Base-by-base conservation (phyloP, 164 flowering plant genomes). In the Chimonanthus salicifolius region DNA sequence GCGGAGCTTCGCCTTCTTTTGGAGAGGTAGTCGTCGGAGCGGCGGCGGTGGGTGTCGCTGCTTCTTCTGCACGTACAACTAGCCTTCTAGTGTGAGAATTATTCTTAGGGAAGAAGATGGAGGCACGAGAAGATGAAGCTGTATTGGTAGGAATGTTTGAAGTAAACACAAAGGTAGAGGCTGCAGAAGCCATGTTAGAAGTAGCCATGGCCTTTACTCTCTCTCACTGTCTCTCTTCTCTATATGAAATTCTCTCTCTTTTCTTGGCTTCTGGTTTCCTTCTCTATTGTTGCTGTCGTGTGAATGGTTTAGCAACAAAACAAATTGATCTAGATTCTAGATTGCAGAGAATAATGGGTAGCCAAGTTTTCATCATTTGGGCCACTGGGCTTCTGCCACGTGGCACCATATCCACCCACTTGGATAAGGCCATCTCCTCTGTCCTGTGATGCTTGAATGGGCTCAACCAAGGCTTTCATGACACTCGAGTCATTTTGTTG, bases 121-220 rank as follows among this genome's bases (percentile, higher is more conserved):
- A 49, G 75, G 62, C 78, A 63, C 79, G 75, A 0, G 89, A 68
- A 74, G 78, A 76, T n/a, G 86, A 45, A 76, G 49, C 50, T 18
- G 81, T 68, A 76, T 46, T 79, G 54, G 83, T 45, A 15, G 83
- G 58, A 67, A 76, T 74, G 58, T 67, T 84, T 1, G 91, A 83
- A 49, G 84, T 76, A 4, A 86, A 69, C 63, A 85, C 77, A 69
- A 89, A 89, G 47, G 87, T 81, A 47, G 90, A 79, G 10, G 94
- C 94, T 74, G 90, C 92, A 51, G 94, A 89, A 47, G 94, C 87
- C 86, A 92, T 85, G 85, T 79, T 85, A 81, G 85, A 83, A 73
- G 82, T 85, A 72, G 92, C 88, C 93, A 90, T 90, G 67, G n/a
- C 63, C 62, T 63, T 45, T 47, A 72, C 49, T 9, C 33, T 13